Evolutionary conservation across 306 rosid genomes (phyloP), one percentile per base, ranked within the genome.

Genomic region (Abrus precatorius): DNA sequence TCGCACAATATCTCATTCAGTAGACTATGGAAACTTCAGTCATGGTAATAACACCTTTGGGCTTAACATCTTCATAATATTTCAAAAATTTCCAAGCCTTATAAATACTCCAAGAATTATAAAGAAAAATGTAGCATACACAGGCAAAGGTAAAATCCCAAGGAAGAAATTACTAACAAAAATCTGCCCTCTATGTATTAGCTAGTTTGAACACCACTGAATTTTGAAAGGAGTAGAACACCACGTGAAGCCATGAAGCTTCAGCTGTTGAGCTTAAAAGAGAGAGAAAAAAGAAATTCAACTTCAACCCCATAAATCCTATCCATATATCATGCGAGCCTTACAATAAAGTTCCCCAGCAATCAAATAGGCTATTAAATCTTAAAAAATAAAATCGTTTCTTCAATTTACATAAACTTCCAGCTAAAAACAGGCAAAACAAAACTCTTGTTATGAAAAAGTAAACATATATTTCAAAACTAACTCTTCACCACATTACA

Each of bases 221-320:
- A 20, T 20, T 20, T 20, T 20, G 20, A 34, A 45, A 34, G 53
- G 41, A 48, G 14, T 79, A 79, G 52, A 72, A 12, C 9, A 12
- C 9, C 64, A 62, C 29, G 45, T 11, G 29, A 68, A 75, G 40
- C 63, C 80, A 66, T 57, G 55, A 74, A 67, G 10, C 64, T 82
- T 75, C 74, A 81, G 33, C 71, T 56, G 80, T 34, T 67, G 32
- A 61, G 53, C 76, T 69, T 69, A 76, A n/a, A 76, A 76, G 59
- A 69, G 68, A 50, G 32, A 69, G 20, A 44, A 1, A 43, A 50
- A 59, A 41, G 6, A 40, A 49, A 59, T 50, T 30, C 68, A 82
- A 82, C 63, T 60, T 48, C 82, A 76, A 76, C 5, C 48, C 11
- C 54, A 41, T 20, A 38, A 67, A 60, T 59, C 49, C 72, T 49